These are phyloP conservation scores for Gastrodia elata DNA, from an alignment of 106 monocot genomes.

Conservation along the genomic window DNA sequence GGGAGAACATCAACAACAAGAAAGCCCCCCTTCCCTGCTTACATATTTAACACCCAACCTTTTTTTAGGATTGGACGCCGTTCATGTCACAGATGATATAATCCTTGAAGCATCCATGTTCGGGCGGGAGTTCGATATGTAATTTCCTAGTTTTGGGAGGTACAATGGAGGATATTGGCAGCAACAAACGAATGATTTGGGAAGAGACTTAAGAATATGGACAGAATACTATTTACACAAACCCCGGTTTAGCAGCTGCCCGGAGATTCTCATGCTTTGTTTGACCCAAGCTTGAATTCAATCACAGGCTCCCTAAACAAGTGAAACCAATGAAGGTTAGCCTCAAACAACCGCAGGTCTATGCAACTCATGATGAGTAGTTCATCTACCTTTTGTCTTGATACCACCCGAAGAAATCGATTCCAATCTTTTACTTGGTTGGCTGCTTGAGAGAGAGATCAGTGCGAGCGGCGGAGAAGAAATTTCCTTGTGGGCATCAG, in stretches of 20 bases:
- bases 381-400: neutral
- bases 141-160: no score
- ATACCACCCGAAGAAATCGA: neutral
- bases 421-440: neutral
- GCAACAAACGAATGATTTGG: neutral
- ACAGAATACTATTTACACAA: conserved; percentile 3
- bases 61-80: no score
- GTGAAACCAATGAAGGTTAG: neutral
- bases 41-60: no score
- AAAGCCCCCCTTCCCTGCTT: no score
- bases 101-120: no score
- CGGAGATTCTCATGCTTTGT: neutral
- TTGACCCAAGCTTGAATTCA: neutral
- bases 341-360: neutral
- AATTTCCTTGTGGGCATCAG: conserved; percentile 12
- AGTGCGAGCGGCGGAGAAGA: conserved; percentile 26
- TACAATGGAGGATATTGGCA: no score
- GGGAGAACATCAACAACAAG: no score
- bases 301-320: neutral
- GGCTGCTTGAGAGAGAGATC: conserved; percentile 11
- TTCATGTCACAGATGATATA: no score
- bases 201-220: neutral
- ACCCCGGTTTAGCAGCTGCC: neutral
- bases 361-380: neutral
- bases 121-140: no score